Percentiles rank a stretch among this genome's conserved stretches.
phyloP scores from a whole-genome alignment of 2,329 filamentous ascomycete genomes.

The Knufia petricola region DNA sequence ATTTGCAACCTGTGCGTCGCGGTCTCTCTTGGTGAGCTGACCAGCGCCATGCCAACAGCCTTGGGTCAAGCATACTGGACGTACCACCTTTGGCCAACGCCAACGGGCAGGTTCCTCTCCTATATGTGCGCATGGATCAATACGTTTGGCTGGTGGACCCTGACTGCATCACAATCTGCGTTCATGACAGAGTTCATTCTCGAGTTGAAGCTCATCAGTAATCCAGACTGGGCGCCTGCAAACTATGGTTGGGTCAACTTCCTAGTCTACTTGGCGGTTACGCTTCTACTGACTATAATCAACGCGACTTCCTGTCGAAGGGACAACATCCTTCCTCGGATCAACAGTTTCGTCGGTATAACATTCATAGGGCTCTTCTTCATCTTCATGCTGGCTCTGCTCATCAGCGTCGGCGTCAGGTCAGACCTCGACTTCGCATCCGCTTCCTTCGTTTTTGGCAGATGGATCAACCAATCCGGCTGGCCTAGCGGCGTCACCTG shows the following conservation, averaged over 20 bases:
- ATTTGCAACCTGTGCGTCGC: conserved; percentile 46
- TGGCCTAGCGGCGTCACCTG: conserved; percentile 27
- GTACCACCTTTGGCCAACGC: conserved; percentile 33
- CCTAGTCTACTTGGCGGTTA: conserved; percentile 45
- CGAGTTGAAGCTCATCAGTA: conserved; percentile 47
- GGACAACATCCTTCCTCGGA: conserved; percentile 39
- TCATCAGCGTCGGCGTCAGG: conserved; percentile 44
- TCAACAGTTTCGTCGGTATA: conserved; percentile 49
- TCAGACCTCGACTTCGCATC: conserved; percentile 27
- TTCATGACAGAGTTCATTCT: conserved; percentile 52
- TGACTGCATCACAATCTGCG: conserved; percentile 46
- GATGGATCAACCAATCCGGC: conserved; percentile 18
- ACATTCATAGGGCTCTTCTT: conserved; percentile 46
- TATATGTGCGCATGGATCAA: conserved; percentile 54
- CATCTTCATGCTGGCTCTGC: conserved; percentile 41
- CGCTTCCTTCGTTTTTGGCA: conserved; percentile 18
- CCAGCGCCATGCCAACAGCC: conserved; percentile 51
- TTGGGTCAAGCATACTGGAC: conserved; percentile 53
- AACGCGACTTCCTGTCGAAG: conserved; percentile 45
- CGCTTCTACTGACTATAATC: conserved; percentile 39
- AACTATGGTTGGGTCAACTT: conserved; percentile 45
- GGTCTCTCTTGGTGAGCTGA: conserved; percentile 47
- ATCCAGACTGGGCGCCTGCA: conserved; percentile 38
- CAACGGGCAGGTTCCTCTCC: conserved; percentile 40
- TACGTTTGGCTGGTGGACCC: conserved; percentile 50